Evolutionary conservation across 148 eudicot species (phyloP), one percentile per base, ranked within the genome.

Genomic region (Hydrangea macrophylla): DNA sequence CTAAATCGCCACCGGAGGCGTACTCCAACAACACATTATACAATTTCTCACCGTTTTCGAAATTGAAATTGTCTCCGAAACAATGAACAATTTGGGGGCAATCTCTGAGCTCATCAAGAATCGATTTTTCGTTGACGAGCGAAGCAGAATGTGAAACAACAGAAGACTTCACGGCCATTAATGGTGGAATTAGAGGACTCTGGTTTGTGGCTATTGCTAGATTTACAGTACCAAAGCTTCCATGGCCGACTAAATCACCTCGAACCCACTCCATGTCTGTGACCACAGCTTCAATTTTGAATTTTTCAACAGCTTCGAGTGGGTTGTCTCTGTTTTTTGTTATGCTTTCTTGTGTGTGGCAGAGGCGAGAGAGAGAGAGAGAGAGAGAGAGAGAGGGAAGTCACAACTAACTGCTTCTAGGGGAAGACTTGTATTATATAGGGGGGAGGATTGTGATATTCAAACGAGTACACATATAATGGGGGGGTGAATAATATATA

Each of bases 1-100:
- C 70, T 27, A 85, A 66, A 59, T 70, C 65, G 0, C 97, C 97
- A 7, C 80, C 74, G 0, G 73, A 27, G 5, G 97, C 96, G 20
- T 73, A 92, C 76, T 92, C 98, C 10, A 92, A 62, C 62, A 89
- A 75, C 1, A 92, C 53, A 71, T 92, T 89, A 62, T 81, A 86
- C 17, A 84, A 55, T 26, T 69, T 73, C 55, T 60, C 67, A 27
- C 85, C 88, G 7, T 79, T 77, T 40, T 85, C 90, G 11, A 42
- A 11, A 15, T 79, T 68, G 3, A 57, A 54, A 20, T 71, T 73
- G n/a, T 85, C 96, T 0, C 97, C 97, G 11, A 81, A 77, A 22
- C 81, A 81, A 17, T 42, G 64, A 6, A 89, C 54, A 1, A 92
- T 71, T 17, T 87, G 73, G 0, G 80, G 85, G 69, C 87, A 82